Conservation (phyloP, 1,284 basidiomycete genomes). For the Ustilago sp. region DNA sequence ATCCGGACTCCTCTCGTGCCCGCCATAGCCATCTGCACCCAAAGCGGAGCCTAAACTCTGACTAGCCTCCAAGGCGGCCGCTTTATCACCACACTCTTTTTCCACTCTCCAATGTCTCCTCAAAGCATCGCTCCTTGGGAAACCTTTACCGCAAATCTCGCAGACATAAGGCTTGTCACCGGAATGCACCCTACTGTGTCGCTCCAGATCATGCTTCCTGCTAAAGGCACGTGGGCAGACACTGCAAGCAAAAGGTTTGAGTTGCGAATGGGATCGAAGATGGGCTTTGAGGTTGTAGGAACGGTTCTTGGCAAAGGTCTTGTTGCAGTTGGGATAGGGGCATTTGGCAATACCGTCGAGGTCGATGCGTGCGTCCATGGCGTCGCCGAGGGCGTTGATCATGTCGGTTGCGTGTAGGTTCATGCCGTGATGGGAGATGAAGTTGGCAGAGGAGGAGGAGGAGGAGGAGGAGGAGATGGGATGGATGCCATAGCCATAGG, state of each 20-base stretch:
- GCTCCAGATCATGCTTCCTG: slow-evolving; percentile 67
- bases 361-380: slow-evolving; percentile 59
- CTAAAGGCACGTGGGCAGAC: slow-evolving; percentile 65
- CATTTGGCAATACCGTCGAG: slow-evolving; percentile 61
- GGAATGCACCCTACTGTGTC: slow-evolving; percentile 67
- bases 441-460: background rate
- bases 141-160: slow-evolving; percentile 66
- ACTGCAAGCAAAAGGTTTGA: slow-evolving; percentile 65
- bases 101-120: slow-evolving; percentile 67
- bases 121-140: slow-evolving; percentile 67
- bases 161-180: slow-evolving; percentile 69
- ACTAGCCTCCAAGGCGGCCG: slow-evolving; percentile 56
- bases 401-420: slow-evolving; percentile 47
- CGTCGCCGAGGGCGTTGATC: slow-evolving; percentile 59
- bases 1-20: slow-evolving; percentile 39
- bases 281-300: slow-evolving; percentile 67
- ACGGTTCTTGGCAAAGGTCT: slow-evolving; percentile 66
- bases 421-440: slow-evolving; percentile 37
- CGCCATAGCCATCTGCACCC: slow-evolving; percentile 20
- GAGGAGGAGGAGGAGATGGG: slow-evolving; percentile 2
- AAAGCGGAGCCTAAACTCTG: slow-evolving; percentile 38
- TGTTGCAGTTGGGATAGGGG: slow-evolving; percentile 63
- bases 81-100: slow-evolving; percentile 63
- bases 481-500: slow-evolving; percentile 32
- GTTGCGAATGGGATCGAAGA: slow-evolving; percentile 60